Conservation (phyloP, 2,329 filamentous ascomycete genomes). For the Aciculosporium take region DNA sequence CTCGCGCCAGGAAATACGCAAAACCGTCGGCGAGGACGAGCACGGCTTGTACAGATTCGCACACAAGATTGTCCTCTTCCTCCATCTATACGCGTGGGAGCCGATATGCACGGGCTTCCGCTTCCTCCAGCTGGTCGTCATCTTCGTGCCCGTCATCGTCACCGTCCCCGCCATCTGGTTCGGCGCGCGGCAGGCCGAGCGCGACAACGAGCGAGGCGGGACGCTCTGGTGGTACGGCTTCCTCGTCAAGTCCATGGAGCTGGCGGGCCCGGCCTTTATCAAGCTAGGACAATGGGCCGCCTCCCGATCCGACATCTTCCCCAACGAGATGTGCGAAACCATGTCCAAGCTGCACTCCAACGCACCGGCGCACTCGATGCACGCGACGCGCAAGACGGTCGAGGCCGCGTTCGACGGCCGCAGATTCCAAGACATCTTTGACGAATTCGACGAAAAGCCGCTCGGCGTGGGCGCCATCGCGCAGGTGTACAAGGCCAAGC, state of each 20-base stretch:
- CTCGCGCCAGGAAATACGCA: slow-evolving; percentile 63
- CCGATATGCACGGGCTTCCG: slow-evolving; percentile 74
- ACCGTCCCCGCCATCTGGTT: slow-evolving; percentile 72
- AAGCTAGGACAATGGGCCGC: slow-evolving; percentile 99
- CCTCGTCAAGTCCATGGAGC: slow-evolving; percentile 78
- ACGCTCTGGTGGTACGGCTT: slow-evolving; percentile 93
- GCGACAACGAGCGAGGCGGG: slow-evolving; percentile 62
- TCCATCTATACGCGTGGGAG: slow-evolving; percentile 67
- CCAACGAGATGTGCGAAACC: slow-evolving; percentile 74
- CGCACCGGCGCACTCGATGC: slow-evolving; percentile 79
- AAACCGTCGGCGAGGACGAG: slow-evolving; percentile 48
- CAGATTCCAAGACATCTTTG: slow-evolving; percentile 80
- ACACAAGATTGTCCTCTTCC: slow-evolving; percentile 46
- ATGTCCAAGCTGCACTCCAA: slow-evolving; percentile 95
- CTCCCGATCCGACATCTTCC: slow-evolving; percentile 91
- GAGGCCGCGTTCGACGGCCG: slow-evolving; percentile 68
- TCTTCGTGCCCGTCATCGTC: slow-evolving; percentile 82
- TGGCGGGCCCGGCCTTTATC: slow-evolving; percentile 89
- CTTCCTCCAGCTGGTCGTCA: slow-evolving; percentile 73
- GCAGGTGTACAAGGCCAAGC: slow-evolving; percentile 90
- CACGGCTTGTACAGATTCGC: slow-evolving; percentile 42
- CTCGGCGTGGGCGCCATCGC: slow-evolving; percentile 92
- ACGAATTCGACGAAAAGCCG: slow-evolving; percentile 82
- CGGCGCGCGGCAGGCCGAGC: slow-evolving; percentile 46
- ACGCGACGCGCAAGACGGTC: slow-evolving; percentile 65